phyloP scores from a whole-genome alignment of 345 rosid genomes.

The Bruguiera sexangula region DNA sequence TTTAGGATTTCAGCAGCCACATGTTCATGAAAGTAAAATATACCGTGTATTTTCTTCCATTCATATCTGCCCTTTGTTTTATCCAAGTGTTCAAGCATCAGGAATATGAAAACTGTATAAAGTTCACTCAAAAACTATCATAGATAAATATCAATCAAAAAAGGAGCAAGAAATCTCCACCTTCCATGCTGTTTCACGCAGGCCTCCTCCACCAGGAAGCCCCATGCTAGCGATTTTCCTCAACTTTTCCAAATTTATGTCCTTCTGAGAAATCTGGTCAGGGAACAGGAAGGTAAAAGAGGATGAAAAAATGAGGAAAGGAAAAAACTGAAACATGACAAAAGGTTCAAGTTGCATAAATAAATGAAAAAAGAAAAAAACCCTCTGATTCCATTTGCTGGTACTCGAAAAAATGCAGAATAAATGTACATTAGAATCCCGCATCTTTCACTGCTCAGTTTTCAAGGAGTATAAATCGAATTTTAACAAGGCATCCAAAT shows the following conservation, averaged over 20 bases:
- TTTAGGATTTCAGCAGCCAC: constrained; percentile 6
- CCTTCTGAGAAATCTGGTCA: constrained; percentile 49
- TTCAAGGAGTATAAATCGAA: no score
- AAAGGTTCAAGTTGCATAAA: background rate
- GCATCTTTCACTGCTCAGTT: no score
- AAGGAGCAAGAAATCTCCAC: constrained; percentile 20
- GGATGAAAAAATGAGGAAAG: background rate
- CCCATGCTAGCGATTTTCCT: constrained; percentile 52
- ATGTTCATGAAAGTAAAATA: background rate
- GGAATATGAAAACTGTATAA: no score
- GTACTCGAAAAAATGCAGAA: no score
- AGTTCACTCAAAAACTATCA: background rate
- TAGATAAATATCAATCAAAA: background rate
- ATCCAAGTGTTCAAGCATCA: no score
- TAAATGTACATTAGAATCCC: no score
- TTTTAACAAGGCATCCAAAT: no score
- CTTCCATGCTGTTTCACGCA: constrained; percentile 68
- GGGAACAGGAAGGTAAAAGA: background rate
- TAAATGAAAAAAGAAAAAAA: background rate
- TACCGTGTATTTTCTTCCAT: no score
- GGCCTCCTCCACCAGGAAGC: constrained; percentile 56
- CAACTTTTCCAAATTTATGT: constrained; percentile 59
- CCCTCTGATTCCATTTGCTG: background rate
- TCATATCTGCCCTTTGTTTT: no score
- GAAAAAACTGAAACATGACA: background rate